Evolutionary conservation across 805 yeast genomes (phyloP).

Genomic region (Aciculoconidium aculeatum): DNA sequence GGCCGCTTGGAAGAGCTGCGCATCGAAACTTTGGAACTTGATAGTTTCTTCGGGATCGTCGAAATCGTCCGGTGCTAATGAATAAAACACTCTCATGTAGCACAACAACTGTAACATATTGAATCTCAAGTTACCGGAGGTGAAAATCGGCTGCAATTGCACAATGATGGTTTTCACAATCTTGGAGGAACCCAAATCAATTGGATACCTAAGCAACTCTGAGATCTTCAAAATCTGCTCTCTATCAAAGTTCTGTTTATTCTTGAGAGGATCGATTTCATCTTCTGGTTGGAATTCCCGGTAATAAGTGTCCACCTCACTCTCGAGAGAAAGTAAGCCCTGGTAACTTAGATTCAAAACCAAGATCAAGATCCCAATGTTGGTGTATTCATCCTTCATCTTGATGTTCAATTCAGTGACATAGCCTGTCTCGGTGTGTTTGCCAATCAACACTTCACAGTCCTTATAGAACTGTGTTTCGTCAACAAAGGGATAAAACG

Average conservation of each 20-base stretch:
- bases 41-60: constrained; percentile 8
- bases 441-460: constrained; percentile 12
- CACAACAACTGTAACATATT: constrained; percentile 6
- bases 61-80: constrained; percentile 6
- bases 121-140: constrained; percentile 2
- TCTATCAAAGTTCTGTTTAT: constrained; percentile 1
- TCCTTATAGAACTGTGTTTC: constrained; percentile 5
- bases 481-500: constrained; percentile 14
- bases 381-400: constrained; percentile 40
- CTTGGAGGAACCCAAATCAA: constrained; percentile 11
- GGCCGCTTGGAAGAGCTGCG: constrained; percentile 27
- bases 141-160: constrained; percentile 9
- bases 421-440: constrained; percentile 1
- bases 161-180: constrained; percentile 13
- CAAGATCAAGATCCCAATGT: constrained; percentile 46
- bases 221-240: constrained; percentile 6
- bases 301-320: constrained; percentile 10
- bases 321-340: constrained; percentile 27
- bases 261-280: constrained; percentile 1
- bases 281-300: constrained; percentile 2
- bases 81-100: constrained; percentile 4
- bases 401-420: constrained; percentile 18
- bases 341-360: constrained; percentile 52
- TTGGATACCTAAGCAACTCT: constrained; percentile 10
- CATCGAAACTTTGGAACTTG: constrained; percentile 2